A percentile compares a stretch with the other conserved stretches of the same genome.
These are phyloP conservation scores for Piper betle DNA, from an alignment of 164 flowering plant genomes.

Conservation along the genomic window DNA sequence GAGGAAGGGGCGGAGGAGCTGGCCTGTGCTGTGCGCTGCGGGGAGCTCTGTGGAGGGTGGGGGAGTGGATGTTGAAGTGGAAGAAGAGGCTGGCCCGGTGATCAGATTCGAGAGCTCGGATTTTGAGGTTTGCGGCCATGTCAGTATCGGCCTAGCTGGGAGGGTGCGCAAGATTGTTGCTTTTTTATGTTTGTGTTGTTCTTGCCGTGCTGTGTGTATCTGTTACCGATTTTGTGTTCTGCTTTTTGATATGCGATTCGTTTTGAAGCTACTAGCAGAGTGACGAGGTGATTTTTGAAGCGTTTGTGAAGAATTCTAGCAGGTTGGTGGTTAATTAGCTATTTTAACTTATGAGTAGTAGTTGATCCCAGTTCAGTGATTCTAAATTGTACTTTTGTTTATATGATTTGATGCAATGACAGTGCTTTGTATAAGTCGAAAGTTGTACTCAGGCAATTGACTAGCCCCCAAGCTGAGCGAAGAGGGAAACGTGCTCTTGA, in stretches of 20 bases:
- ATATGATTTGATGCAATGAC: constrained; percentile 9
- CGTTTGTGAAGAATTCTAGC: constrained; percentile 46
- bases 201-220: constrained; percentile 3
- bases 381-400: too few species aligned
- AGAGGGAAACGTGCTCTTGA: constrained; percentile 87
- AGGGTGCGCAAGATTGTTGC: constrained; percentile 36
- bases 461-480: constrained; percentile 71
- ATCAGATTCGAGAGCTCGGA: constrained; percentile 68
- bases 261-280: constrained; percentile 32
- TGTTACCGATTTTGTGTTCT: too few species aligned
- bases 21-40: constrained; percentile 16
- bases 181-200: not conserved
- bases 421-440: constrained; percentile 59
- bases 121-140: constrained; percentile 50
- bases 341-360: too few species aligned
- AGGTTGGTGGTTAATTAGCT: constrained; percentile 38
- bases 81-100: constrained; percentile 53
- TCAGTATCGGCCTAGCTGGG: constrained; percentile 76
- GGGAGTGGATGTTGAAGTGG: constrained; percentile 10
- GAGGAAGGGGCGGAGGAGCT: constrained; percentile 23
- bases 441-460: constrained; percentile 75
- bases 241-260: too few species aligned
- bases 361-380: not conserved
- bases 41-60: constrained; percentile 18
- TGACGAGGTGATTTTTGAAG: constrained; percentile 87